phyloP scores from a whole-genome alignment of 768 basidiomycete genomes.

The Suillus plorans region DNA sequence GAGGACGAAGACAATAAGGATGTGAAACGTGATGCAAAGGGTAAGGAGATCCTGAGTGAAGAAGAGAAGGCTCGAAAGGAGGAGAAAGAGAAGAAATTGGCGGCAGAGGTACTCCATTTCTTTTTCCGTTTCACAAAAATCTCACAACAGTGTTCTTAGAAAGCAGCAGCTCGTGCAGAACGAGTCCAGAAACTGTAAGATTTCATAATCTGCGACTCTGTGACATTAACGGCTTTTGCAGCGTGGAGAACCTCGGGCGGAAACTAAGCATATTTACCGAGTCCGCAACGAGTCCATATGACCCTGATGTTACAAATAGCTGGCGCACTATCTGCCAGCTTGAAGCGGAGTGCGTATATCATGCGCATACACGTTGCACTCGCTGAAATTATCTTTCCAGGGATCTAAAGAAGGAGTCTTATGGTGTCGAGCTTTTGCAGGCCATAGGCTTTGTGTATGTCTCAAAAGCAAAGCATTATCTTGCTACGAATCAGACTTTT shows the following conservation, averaged over 20 bases:
- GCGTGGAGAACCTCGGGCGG: conserved; percentile 70
- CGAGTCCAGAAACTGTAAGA: conserved; percentile 64
- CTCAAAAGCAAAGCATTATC: conserved; percentile 79
- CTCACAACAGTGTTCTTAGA: conserved; percentile 42
- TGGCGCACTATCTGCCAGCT: conserved; percentile 78
- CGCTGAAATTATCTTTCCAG: conserved; percentile 36
- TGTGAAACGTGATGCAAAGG: conserved; percentile 51
- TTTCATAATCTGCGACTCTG: neutral
- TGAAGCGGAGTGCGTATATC: conserved; percentile 71
- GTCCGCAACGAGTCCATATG: conserved; percentile 68
- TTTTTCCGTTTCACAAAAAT: conserved; percentile 6
- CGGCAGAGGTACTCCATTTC: conserved; percentile 58
- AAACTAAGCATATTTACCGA: conserved; percentile 89
- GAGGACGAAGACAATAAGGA: conserved; percentile 45
- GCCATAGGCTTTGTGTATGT: conserved; percentile 85
- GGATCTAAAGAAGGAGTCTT: conserved; percentile 82
- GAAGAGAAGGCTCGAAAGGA: conserved; percentile 78
- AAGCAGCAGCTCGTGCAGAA: conserved; percentile 76
- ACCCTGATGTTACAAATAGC: conserved; percentile 66
- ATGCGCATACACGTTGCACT: neutral
- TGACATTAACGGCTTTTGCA: conserved; percentile 12
- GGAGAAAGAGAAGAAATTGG: conserved; percentile 63
- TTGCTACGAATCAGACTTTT: conserved; percentile 67
- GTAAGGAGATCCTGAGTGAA: conserved; percentile 52
- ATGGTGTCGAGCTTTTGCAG: conserved; percentile 83